A percentile compares a stretch with the other conserved stretches of the same genome.
Conservation (phyloP, 306 rosid genomes). For the Glycine tomentella region DNA sequence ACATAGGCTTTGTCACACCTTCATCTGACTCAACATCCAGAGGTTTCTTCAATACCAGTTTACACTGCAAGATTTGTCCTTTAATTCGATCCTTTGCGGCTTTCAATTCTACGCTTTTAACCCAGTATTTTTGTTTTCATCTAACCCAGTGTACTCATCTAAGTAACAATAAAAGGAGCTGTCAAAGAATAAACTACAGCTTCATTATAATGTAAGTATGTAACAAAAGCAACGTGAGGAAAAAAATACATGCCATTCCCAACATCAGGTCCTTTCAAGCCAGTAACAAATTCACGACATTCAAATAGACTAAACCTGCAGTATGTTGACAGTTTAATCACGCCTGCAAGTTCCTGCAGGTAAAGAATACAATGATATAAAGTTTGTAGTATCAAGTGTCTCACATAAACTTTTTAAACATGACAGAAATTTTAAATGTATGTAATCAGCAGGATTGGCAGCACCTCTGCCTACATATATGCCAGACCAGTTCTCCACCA, state of each 20-base stretch:
- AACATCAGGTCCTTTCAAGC: conserved; percentile 79
- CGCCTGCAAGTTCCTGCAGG: conserved; percentile 92
- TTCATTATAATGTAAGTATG: conserved; percentile 29
- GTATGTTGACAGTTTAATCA: conserved; percentile 77
- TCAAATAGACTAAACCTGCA: conserved; percentile 93
- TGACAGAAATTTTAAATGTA: too few species aligned
- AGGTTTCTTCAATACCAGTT: conserved; percentile 87
- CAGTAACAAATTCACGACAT: conserved; percentile 85
- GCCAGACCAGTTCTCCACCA: too few species aligned
- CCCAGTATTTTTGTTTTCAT: too few species aligned
- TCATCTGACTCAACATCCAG: conserved; percentile 97
- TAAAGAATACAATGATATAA: conserved; percentile 35
- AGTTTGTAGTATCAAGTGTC: neutral
- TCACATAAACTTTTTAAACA: too few species aligned
- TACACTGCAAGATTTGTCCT: too few species aligned
- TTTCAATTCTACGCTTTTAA: too few species aligned
- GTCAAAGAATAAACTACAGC: too few species aligned
- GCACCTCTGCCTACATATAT: too few species aligned
- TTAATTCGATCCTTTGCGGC: too few species aligned
- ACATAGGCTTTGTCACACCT: conserved; percentile 90
- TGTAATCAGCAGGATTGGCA: too few species aligned
- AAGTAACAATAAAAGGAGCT: too few species aligned
- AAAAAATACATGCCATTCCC: conserved; percentile 75
- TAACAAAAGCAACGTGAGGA: conserved; percentile 33
- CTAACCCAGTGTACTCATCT: too few species aligned